A percentile compares a stretch with the other conserved stretches of the same genome.
These are phyloP conservation scores for Lecanicillium sp. DNA, from an alignment of 2,329 filamentous ascomycete species.

Conservation along the genomic window DNA sequence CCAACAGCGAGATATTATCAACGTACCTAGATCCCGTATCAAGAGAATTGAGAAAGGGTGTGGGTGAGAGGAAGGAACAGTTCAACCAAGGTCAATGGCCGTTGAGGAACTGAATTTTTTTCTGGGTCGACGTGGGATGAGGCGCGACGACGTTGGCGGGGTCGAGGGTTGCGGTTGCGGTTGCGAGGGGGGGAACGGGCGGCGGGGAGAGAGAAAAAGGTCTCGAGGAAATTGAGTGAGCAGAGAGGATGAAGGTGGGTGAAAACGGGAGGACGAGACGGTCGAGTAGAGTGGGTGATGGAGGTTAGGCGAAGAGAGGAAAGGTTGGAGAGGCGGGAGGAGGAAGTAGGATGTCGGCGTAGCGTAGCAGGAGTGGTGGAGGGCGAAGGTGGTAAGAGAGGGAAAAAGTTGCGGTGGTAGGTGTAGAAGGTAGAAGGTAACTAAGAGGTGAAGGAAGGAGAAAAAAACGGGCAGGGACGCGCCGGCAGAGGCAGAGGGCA, in stretches of 20 bases:
- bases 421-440: constrained; percentile 21
- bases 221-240: constrained; percentile 14
- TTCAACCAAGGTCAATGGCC: constrained; percentile 23
- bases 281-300: constrained; percentile 16
- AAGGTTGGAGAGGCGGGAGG: constrained; percentile 20
- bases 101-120: constrained; percentile 7
- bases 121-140: constrained; percentile 12
- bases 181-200: constrained; percentile 17
- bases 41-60: background rate
- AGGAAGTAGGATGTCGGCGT: constrained; percentile 19
- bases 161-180: constrained; percentile 18
- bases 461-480: constrained; percentile 36
- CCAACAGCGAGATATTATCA: constrained; percentile 1
- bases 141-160: constrained; percentile 19
- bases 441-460: constrained; percentile 17
- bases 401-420: constrained; percentile 23
- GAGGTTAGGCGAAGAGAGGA: constrained; percentile 20
- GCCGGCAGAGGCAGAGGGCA: too few relatives aligned
- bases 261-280: constrained; percentile 19
- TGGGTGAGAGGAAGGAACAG: background rate
- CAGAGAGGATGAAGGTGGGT: constrained; percentile 14
- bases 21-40: constrained; percentile 10
- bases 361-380: constrained; percentile 22
- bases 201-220: constrained; percentile 18
- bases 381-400: constrained; percentile 16